Evolutionary conservation across 306 rosid species (phyloP).

Genomic region (Alnus glutinosa): DNA sequence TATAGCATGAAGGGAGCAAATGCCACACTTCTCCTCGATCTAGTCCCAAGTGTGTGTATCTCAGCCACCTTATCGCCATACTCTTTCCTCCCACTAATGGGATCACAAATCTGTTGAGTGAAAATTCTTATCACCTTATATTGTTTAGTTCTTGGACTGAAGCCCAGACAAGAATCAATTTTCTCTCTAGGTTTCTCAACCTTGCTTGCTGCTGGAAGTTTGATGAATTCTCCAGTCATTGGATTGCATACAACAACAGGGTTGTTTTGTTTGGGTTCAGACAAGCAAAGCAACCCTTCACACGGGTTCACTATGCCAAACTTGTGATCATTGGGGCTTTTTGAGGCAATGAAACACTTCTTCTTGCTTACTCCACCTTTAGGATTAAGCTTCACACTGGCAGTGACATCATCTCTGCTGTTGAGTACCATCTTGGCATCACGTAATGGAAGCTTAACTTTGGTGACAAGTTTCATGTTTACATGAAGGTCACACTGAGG

Average conservation of each 20-base stretch:
- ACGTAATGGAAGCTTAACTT: conserved; percentile 31
- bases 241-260: conserved; percentile 32
- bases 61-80: background rate
- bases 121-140: conserved; percentile 20
- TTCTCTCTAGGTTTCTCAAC: background rate
- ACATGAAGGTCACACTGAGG: background rate
- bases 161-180: conserved; percentile 15
- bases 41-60: conserved; percentile 14
- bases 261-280: background rate
- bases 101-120: background rate
- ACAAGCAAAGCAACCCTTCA: conserved; percentile 36
- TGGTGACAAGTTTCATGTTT: conserved; percentile 8
- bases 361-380: background rate
- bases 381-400: background rate
- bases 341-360: background rate
- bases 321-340: conserved; percentile 4
- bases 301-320: conserved; percentile 20
- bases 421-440: conserved; percentile 3
- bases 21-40: background rate
- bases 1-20: too few relatives aligned
- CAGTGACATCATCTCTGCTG: background rate
- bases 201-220: conserved; percentile 8
- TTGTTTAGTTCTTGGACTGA: background rate
- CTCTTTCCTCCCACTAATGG: too few relatives aligned
- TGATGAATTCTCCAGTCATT: conserved; percentile 19